Percentiles rank a stretch among this genome's conserved stretches.
phyloP scores from a whole-genome alignment of 371 early-diverging fungal species.

The Apophysomyces ossiformis region DNA sequence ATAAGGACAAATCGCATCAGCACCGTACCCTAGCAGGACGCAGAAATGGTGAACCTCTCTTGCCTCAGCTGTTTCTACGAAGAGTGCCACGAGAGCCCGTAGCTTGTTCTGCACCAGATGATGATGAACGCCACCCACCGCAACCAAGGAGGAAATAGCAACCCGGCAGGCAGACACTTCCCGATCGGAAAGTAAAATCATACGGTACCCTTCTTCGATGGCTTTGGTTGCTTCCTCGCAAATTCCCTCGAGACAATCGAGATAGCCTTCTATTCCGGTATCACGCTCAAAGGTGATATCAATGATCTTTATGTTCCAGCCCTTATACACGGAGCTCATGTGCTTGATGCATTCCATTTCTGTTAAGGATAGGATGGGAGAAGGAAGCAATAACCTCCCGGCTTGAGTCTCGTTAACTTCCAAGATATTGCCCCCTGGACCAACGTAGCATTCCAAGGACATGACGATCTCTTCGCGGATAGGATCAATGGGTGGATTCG shows the following conservation, averaged over 20 bases:
- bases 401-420: conserved; percentile 79
- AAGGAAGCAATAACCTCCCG: conserved; percentile 73
- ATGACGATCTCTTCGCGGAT: conserved; percentile 96
- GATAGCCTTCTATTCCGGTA: conserved; percentile 78
- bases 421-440: conserved; percentile 90
- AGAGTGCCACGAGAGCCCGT: conserved; percentile 82
- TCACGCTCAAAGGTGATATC: conserved; percentile 80
- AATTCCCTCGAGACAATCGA: conserved; percentile 74
- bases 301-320: conserved; percentile 80
- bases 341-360: conserved; percentile 77
- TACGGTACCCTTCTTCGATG: conserved; percentile 72
- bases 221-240: conserved; percentile 79
- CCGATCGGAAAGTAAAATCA: conserved; percentile 84
- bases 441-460: conserved; percentile 92
- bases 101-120: conserved; percentile 84
- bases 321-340: conserved; percentile 60
- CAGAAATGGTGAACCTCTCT: conserved; percentile 95
- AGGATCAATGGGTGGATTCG: conserved; percentile 96
- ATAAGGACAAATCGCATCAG: conserved; percentile 94
- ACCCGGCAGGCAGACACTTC: conserved; percentile 68
- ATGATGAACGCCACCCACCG: conserved; percentile 92
- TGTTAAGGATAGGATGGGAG: conserved; percentile 80
- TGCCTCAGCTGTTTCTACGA: conserved; percentile 92
- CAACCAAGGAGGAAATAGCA: conserved; percentile 80
- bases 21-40: conserved; percentile 94